These are phyloP conservation scores for Saccharomycopsis olivae DNA, from an alignment of 805 yeast species.

Conservation along the genomic window DNA sequence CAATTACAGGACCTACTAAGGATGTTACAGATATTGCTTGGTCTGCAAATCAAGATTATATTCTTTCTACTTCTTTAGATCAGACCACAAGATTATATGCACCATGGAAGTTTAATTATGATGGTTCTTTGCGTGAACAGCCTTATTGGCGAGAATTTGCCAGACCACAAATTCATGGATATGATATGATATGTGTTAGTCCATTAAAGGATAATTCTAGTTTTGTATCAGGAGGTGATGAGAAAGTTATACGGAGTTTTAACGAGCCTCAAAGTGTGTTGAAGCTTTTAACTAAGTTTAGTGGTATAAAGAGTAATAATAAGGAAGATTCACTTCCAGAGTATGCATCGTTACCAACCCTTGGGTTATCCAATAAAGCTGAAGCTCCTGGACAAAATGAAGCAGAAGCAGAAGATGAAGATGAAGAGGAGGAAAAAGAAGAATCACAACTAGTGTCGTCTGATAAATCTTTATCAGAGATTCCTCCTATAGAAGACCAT, in stretches of 20 bases:
- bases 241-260: constrained; percentile 80
- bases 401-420: constrained; percentile 27
- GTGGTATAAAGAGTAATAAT: constrained; percentile 29
- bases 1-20: constrained; percentile 66
- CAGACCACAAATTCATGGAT: constrained; percentile 97
- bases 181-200: constrained; percentile 80
- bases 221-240: constrained; percentile 94
- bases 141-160: constrained; percentile 82
- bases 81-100: constrained; percentile 87
- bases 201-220: constrained; percentile 38
- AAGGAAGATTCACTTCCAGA: constrained; percentile 46
- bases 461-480: constrained; percentile 28
- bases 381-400: constrained; percentile 32
- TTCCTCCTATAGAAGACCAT: constrained; percentile 89
- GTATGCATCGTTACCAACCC: constrained; percentile 82
- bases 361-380: constrained; percentile 90
- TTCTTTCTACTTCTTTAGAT: constrained; percentile 75
- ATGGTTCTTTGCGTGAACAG: constrained; percentile 24
- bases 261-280: constrained; percentile 79
- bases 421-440: constrained; percentile 23
- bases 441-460: constrained; percentile 30
- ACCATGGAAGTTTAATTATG: constrained; percentile 35
- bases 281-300: constrained; percentile 42
- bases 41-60: constrained; percentile 54
- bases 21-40: constrained; percentile 74